A percentile compares a stretch with the other conserved stretches of the same genome.
Conservation (phyloP, 129 eudicot genomes). For the Chrysanthemum seticuspe region DNA sequence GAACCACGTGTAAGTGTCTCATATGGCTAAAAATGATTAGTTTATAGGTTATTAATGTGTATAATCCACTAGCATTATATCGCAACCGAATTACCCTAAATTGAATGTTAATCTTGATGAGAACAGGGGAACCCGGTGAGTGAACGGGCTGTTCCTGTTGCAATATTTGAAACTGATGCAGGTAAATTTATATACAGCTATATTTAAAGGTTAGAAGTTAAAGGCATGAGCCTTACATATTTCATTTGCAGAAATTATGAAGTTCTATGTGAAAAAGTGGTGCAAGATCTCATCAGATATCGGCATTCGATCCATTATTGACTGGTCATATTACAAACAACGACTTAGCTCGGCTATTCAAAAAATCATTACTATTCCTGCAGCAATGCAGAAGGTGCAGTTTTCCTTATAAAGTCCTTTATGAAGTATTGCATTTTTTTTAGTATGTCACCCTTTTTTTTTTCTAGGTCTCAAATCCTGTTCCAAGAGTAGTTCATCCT, state of each 20-base stretch:
- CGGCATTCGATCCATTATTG: slow-evolving; percentile 92
- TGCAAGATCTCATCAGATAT: slow-evolving; percentile 93
- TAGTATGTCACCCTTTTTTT: slow-evolving; percentile 12
- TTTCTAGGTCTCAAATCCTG: slow-evolving; percentile 92
- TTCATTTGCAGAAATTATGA: slow-evolving; percentile 71
- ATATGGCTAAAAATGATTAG: background rate
- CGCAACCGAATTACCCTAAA: background rate
- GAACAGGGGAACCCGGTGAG: slow-evolving; percentile 97
- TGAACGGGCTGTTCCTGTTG: slow-evolving; percentile 98
- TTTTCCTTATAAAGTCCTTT: slow-evolving; percentile 8
- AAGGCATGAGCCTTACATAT: slow-evolving; percentile 20
- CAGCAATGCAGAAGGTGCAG: slow-evolving; percentile 97
- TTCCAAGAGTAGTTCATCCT: slow-evolving; percentile 97
- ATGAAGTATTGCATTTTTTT: slow-evolving; percentile 19
- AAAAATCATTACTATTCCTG: slow-evolving; percentile 93
- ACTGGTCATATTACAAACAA: slow-evolving; percentile 98
- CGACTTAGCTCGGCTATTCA: slow-evolving; percentile 96
- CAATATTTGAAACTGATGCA: slow-evolving; percentile 88
- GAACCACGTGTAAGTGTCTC: slow-evolving; percentile 79
- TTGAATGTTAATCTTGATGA: slow-evolving; percentile 26
- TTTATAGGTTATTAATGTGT: background rate
- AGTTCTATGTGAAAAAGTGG: slow-evolving; percentile 89
- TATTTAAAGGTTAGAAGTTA: background rate
- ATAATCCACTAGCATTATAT: background rate
- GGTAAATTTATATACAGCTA: slow-evolving; percentile 46